Conservation (phyloP, 345 rosid species). For the Eucalyptus tenuipes region DNA sequence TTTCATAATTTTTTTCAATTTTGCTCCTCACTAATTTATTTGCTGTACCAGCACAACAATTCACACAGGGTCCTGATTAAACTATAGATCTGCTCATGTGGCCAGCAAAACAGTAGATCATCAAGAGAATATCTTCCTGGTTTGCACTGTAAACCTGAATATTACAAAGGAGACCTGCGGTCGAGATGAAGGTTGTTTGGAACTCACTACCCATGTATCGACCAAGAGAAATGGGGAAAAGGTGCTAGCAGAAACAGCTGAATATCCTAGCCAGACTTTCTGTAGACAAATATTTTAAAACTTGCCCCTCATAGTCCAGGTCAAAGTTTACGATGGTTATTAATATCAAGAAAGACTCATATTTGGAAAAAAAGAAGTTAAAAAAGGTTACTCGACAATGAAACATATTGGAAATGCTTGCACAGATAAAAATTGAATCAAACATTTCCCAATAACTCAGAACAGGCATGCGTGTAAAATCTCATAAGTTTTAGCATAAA, state of each 20-base stretch:
- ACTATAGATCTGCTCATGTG: background rate
- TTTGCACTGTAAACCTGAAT: background rate
- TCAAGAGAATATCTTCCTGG: background rate
- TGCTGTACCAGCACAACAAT: background rate
- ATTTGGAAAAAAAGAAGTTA: background rate
- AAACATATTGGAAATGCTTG: background rate
- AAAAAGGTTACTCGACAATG: background rate
- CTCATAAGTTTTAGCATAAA: background rate
- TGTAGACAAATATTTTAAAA: background rate
- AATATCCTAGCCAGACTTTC: background rate
- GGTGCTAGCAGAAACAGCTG: background rate
- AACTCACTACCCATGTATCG: background rate
- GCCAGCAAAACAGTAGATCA: background rate
- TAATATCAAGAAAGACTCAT: background rate
- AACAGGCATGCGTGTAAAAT: background rate
- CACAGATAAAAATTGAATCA: background rate
- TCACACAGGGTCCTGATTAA: background rate
- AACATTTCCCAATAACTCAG: background rate
- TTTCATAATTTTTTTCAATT: background rate
- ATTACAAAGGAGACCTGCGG: background rate
- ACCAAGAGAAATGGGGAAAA: background rate
- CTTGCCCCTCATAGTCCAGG: background rate
- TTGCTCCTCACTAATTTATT: background rate
- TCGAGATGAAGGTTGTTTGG: background rate
- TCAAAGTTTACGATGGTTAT: background rate